phyloP scores from a whole-genome alignment of 2,329 filamentous ascomycete genomes.

The Mycocentrospora acerina region DNA sequence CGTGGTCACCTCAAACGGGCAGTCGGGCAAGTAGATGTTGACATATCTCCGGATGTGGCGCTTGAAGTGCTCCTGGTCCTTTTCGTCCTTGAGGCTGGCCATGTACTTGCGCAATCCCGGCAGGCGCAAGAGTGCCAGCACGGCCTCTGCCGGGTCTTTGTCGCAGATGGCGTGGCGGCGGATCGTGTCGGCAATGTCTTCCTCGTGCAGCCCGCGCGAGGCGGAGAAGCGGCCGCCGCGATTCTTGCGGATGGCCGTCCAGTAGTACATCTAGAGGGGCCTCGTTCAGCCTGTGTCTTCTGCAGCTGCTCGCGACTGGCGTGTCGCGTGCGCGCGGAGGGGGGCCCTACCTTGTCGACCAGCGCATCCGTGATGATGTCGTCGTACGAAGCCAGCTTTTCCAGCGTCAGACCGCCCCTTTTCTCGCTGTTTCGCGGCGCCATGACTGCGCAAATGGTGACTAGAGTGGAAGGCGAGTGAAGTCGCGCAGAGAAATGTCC shows the following conservation, averaged over 20 bases:
- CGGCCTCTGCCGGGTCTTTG: conserved; percentile 70
- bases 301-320: conserved; percentile 9
- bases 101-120: conserved; percentile 73
- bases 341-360: conserved; percentile 78
- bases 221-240: conserved; percentile 79
- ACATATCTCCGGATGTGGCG: conserved; percentile 87
- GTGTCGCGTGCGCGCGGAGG: conserved; percentile 3
- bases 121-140: conserved; percentile 70
- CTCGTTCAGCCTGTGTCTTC: conserved; percentile 15
- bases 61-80: conserved; percentile 83
- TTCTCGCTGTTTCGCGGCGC: conserved; percentile 53
- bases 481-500: neutral
- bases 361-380: conserved; percentile 94
- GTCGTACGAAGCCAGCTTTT: conserved; percentile 89
- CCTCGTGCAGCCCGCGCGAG: conserved; percentile 73
- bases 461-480: neutral
- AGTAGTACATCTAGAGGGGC: conserved; percentile 77
- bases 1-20: conserved; percentile 88
- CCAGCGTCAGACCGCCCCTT: conserved; percentile 76
- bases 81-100: conserved; percentile 66
- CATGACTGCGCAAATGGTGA: conserved; percentile 35
- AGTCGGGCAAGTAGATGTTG: conserved; percentile 89
- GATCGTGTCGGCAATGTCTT: conserved; percentile 61
- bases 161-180: conserved; percentile 69
- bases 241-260: conserved; percentile 95